Conservation (phyloP, 768 basidiomycete species). For the Mycena epipterygia region DNA sequence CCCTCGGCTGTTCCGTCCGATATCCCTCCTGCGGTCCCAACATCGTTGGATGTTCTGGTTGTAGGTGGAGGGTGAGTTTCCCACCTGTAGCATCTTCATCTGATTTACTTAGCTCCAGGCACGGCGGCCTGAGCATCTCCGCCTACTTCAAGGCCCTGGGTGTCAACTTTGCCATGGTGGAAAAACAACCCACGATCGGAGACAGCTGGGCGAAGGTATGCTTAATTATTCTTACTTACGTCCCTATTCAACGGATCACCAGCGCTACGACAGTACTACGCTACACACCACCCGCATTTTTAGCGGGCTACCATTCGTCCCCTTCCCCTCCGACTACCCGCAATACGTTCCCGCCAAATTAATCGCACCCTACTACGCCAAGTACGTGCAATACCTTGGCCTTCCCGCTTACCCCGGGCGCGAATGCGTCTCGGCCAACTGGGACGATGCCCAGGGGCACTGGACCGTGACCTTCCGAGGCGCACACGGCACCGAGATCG, state of each 20-base stretch:
- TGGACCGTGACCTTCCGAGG: slow-evolving; percentile 48
- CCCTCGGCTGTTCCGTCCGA: neutral
- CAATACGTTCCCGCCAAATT: slow-evolving; percentile 31
- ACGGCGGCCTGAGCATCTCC: slow-evolving; percentile 39
- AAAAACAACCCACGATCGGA: slow-evolving; percentile 58
- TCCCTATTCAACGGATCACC: neutral
- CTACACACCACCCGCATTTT: slow-evolving; percentile 46
- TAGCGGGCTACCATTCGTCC: slow-evolving; percentile 37
- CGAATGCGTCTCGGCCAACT: slow-evolving; percentile 36
- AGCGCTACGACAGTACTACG: slow-evolving; percentile 36
- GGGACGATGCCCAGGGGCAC: slow-evolving; percentile 36
- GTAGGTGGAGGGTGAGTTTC: slow-evolving; percentile 52
- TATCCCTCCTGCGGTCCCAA: slow-evolving; percentile 9
- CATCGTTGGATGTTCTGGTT: slow-evolving; percentile 50
- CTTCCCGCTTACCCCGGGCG: slow-evolving; percentile 29
- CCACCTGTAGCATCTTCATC: neutral
- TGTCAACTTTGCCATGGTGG: slow-evolving; percentile 60
- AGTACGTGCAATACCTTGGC: slow-evolving; percentile 24
- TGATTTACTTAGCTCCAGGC: slow-evolving; percentile 16
- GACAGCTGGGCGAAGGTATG: slow-evolving; percentile 61
- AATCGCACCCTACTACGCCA: slow-evolving; percentile 31
- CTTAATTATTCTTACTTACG: neutral
- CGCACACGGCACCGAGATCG: slow-evolving; percentile 35
- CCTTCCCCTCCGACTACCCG: slow-evolving; percentile 32
- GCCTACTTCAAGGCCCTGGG: slow-evolving; percentile 57